phyloP scores from a whole-genome alignment of 257 asterid species.

The Paulownia fortunei region DNA sequence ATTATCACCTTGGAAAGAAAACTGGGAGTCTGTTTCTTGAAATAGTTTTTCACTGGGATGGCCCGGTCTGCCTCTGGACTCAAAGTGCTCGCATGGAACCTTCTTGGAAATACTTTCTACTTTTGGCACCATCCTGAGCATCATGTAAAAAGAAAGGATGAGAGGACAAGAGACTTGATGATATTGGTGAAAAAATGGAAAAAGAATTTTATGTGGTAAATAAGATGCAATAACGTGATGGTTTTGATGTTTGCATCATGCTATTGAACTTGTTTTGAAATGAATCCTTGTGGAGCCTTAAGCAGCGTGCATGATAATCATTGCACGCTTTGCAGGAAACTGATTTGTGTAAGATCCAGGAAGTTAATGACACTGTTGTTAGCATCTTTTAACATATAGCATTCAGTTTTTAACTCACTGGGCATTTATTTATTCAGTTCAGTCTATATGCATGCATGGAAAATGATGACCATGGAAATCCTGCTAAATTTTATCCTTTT shows the following conservation, averaged over 20 bases:
- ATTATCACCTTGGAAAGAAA: too few species aligned
- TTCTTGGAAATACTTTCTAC: not conserved
- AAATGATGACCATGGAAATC: not conserved
- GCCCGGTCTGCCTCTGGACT: too few species aligned
- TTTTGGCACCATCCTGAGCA: not conserved
- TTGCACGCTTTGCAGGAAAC: not conserved
- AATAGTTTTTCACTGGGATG: too few species aligned
- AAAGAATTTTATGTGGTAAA: too few species aligned
- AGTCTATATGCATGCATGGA: not conserved
- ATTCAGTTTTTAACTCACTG: not conserved
- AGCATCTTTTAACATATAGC: not conserved
- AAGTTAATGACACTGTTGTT: not conserved
- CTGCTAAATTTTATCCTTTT: constrained; percentile 27
- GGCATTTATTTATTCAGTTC: not conserved
- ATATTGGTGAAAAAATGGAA: too few species aligned
- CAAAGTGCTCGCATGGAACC: not conserved
- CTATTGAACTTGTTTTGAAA: not conserved
- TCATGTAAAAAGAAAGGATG: too few species aligned
- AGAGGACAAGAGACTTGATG: too few species aligned
- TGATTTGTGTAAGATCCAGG: too few species aligned
- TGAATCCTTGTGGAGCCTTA: not conserved
- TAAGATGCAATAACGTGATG: not conserved
- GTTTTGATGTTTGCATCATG: not conserved
- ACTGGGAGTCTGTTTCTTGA: too few species aligned
- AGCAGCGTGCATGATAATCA: not conserved